Evolutionary conservation across 2,329 filamentous ascomycete species (phyloP).

Genomic region (Botrytis aclada): DNA sequence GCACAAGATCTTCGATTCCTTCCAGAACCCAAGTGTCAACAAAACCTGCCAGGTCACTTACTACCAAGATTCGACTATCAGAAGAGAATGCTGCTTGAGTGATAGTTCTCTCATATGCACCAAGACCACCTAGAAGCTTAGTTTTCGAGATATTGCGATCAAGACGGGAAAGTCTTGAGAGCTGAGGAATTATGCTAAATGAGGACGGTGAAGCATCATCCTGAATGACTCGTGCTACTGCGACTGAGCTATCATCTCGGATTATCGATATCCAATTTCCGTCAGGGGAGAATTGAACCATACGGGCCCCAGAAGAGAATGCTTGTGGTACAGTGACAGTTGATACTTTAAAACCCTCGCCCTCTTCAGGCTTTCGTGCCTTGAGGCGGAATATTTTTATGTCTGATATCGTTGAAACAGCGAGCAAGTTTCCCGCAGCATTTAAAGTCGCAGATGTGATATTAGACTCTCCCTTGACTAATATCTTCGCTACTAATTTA

Average conservation of each 20-base stretch:
- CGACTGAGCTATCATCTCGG: constrained; percentile 58
- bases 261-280: constrained; percentile 66
- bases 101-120: constrained; percentile 74
- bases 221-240: constrained; percentile 48
- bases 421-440: constrained; percentile 66
- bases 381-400: constrained; percentile 75
- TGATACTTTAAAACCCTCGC: constrained; percentile 64
- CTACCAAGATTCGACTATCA: constrained; percentile 75
- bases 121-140: constrained; percentile 61
- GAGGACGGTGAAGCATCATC: constrained; percentile 39
- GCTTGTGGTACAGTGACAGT: constrained; percentile 63
- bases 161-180: constrained; percentile 51
- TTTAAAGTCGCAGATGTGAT: constrained; percentile 75
- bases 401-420: constrained; percentile 70
- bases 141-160: constrained; percentile 53
- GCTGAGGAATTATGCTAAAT: constrained; percentile 43
- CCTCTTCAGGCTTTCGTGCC: constrained; percentile 48
- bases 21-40: constrained; percentile 82
- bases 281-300: constrained; percentile 67
- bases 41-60: constrained; percentile 78
- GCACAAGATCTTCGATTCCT: constrained; percentile 50
- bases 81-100: constrained; percentile 73
- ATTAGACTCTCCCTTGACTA: constrained; percentile 73
- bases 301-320: constrained; percentile 63
- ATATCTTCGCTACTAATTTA: constrained; percentile 66